A percentile compares a stretch with the other conserved stretches of the same genome.
Conservation (phyloP, 176 grass and related monocot species). For the Juncus effusus region DNA sequence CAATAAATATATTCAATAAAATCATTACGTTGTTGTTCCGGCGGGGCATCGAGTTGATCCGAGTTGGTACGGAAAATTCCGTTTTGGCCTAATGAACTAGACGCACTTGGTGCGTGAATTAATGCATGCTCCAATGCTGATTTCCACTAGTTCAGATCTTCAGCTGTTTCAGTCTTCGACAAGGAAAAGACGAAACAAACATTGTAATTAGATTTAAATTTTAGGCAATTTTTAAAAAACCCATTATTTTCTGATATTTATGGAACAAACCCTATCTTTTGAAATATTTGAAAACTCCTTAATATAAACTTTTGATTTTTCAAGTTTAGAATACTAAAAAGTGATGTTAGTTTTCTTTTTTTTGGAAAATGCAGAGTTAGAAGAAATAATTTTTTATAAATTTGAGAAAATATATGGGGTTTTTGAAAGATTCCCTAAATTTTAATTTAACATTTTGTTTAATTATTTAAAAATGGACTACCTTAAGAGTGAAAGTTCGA, state of each 20-base stretch:
- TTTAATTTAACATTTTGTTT: not conserved
- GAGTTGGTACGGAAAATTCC: conserved; percentile 61
- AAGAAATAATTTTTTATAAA: not conserved
- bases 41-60: conserved; percentile 49
- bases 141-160: conserved; percentile 93
- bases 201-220: no score
- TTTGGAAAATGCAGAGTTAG: conserved; percentile 2
- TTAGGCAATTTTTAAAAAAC: no score
- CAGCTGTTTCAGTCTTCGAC: conserved; percentile 72
- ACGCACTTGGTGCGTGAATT: conserved; percentile 63
- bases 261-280: no score
- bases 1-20: no score
- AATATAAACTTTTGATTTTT: no score
- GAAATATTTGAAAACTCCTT: no score
- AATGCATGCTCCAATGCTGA: conserved; percentile 85
- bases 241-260: no score
- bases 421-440: conserved; percentile 4
- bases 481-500: conserved; percentile 79
- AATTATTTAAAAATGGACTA: conserved; percentile 10
- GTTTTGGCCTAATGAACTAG: conserved; percentile 59
- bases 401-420: not conserved
- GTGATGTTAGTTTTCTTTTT: no score
- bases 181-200: not conserved
- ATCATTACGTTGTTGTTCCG: conserved; percentile 29
- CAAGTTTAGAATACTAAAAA: no score